Conservation (phyloP, 305 asterid genomes). For the Fraxinus baroniana region DNA sequence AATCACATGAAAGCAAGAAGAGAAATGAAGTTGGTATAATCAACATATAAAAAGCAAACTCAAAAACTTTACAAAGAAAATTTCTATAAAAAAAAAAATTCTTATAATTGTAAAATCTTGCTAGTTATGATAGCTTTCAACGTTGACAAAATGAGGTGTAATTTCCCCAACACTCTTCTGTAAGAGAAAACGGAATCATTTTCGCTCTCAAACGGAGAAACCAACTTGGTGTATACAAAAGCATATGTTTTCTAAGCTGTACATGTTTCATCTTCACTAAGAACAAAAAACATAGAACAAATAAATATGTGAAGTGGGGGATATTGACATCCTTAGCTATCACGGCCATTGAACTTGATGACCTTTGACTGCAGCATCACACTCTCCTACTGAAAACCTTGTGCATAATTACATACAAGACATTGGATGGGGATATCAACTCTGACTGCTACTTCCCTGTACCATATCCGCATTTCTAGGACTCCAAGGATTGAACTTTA, state of each 20-base stretch:
- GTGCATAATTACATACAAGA: not conserved
- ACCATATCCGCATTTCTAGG: slow-evolving; percentile 56
- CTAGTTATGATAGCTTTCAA: slow-evolving; percentile 2
- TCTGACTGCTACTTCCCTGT: slow-evolving; percentile 49
- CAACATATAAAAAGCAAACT: not conserved
- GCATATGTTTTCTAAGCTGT: not conserved
- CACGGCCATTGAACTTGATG: too few relatives aligned
- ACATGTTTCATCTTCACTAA: slow-evolving; percentile 32
- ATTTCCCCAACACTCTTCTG: slow-evolving; percentile 39
- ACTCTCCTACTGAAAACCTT: not conserved
- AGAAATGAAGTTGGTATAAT: not conserved
- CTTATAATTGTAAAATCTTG: not conserved
- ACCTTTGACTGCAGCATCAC: not conserved
- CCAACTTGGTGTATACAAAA: slow-evolving; percentile 35
- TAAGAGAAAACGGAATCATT: slow-evolving; percentile 31
- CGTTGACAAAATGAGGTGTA: slow-evolving; percentile 10
- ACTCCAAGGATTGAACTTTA: slow-evolving; percentile 52
- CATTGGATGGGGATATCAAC: slow-evolving; percentile 24
- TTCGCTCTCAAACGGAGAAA: slow-evolving; percentile 50
- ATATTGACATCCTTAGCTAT: not conserved
- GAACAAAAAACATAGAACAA: slow-evolving; percentile 24
- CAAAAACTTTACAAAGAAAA: too few relatives aligned
- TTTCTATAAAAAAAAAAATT: not conserved
- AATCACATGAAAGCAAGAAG: not conserved
- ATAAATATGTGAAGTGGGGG: slow-evolving; percentile 8